Base-by-base conservation (phyloP, 768 basidiomycete species). In the Suillus placidus region DNA sequence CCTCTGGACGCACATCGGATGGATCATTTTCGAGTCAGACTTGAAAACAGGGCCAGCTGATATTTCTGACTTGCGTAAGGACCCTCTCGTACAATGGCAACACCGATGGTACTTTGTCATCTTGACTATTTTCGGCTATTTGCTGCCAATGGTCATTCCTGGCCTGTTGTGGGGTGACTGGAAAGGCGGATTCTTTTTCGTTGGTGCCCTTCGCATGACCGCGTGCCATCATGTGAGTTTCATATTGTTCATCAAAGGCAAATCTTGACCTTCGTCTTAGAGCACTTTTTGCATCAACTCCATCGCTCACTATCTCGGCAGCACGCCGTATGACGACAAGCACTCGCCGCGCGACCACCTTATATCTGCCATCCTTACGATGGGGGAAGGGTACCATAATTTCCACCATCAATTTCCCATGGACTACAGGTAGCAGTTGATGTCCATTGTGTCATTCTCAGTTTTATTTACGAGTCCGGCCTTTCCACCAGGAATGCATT, bases 401-500 rank as follows among this genome's bases (percentile, higher is more conserved):
- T 93, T 93, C 77, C 92, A 94, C 76, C 92, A 94, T 73, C 92
- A 95, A 69, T 95, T 94, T 79, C 93, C 93, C 10, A 92, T 90
- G 90, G 85, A 85, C 70, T 86, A 84, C 76, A 68, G 74, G 71
- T 72, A 61, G 66, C 60, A 34, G 14, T 14, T 51, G 16, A 34
- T 26, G 13, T 64, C 6, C 37, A 60, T 42, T 26, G 16, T n/a
- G 14, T 35, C 18, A 8, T 38, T 51, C 51, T 55, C 45, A 23
- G n/a, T 55, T 38, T 54, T 40, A 16, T 65, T 68, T 57, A 69
- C 68, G 35, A 40, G 30, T 37, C 5, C 54, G 52, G 57, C 55
- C 43, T 23, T 47, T 45, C 20, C n/a, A 45, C 45, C 61, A 77
- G 93, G 55, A 94, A 94, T 72, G 92, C 92, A 6, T 87, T 85